Base-by-base conservation (phyloP, 352 stramenopile genomes). In the Globisporangium acanthophoron region DNA sequence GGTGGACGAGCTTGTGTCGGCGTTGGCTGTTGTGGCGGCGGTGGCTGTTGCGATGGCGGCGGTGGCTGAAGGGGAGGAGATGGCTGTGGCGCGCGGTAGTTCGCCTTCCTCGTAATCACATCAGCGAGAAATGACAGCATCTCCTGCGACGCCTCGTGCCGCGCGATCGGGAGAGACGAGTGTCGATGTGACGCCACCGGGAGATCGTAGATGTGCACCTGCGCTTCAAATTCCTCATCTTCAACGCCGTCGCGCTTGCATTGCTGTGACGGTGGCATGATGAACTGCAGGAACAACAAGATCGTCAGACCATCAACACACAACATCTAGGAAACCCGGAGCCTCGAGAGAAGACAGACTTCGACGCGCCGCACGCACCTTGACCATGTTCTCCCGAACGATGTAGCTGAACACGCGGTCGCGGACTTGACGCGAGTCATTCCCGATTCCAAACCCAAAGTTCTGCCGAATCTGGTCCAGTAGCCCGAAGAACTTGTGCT, bases 371-470 rank as follows among this genome's bases (percentile, higher is more conserved):
- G 13, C 43, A 27, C 68, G 21, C 66, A 87, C 76, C 69, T 66
- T 66, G 16, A 75, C 74, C 43, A 76, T 76, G 21, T 66, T 70
- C 9, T 66, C 65, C 11, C 67, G 56, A 4, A 87, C 54, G 16
- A 87, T 60, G 45, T 76, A 80, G 56, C 61, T 83, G 58, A 87
- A 73, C 0, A 67, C 63, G 47, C 65, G 65, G 45, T 87, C 73
- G 29, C 74, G 74, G 21, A 73, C 60, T 61, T 73, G 76, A 41
- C 77, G 67, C n/a, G 62, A 71, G 41, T 78, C 64, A 40, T 72
- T 85, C 7, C 43, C 37, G 29, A 35, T 56, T 35, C 59, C 70
- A 21, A 88, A 79, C 1, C 59, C 59, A 48, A 78, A 86, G 12
- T 81, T 61, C 29, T 56, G 41, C n/a, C 62, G 70, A 20, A 92